Base-by-base conservation (phyloP, 2,329 filamentous ascomycete species). In the Chaetomium globosum region DNA sequence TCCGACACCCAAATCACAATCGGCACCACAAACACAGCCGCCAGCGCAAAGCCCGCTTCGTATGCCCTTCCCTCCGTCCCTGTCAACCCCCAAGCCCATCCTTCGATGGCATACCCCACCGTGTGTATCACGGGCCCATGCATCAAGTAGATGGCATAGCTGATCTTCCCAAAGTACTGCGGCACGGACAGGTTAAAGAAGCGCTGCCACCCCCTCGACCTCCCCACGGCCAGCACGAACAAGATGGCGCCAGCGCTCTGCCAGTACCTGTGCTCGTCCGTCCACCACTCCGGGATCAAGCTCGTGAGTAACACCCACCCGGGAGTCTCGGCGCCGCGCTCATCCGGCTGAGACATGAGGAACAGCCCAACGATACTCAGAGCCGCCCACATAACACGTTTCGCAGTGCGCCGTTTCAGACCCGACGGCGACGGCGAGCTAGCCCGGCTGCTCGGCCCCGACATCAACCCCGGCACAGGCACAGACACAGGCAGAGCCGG, bases 131-230 rank as follows among this genome's bases (percentile, higher is more conserved):
- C 79, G 3, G 83, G 82, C 0, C 85, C 84, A 72, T 88, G 86
- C 77, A 87, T 82, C 16, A 88, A 79, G 73, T 88, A 88, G 30
- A 88, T 72, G 58, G 84, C 81, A 71, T 85, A 88, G 60, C 83
- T 87, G 69, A 88, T 82, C 71, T 82, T 82, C 65, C 86, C 86
- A 6, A 88, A 76, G 74, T 87, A 88, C 71, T 86, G 84, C 3
- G 85, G 77, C 19, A 79, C 69, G 2, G 75, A 71, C 1, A 77
- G 76, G 71, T 82, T 82, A 74, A 87, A 85, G 64, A 85, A 75
- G 21, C 76, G 74, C 70, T 83, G 82, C 77, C 83, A 82, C 4
- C 72, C 74, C 2, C 75, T 73, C 4, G 75, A 73, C 5, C 81
- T 79, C 28, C 80, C 78, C 21, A 83, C 80, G 43, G 80, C 80